Conservation (phyloP, 441 rosid genomes). For the Melastoma candidum region DNA sequence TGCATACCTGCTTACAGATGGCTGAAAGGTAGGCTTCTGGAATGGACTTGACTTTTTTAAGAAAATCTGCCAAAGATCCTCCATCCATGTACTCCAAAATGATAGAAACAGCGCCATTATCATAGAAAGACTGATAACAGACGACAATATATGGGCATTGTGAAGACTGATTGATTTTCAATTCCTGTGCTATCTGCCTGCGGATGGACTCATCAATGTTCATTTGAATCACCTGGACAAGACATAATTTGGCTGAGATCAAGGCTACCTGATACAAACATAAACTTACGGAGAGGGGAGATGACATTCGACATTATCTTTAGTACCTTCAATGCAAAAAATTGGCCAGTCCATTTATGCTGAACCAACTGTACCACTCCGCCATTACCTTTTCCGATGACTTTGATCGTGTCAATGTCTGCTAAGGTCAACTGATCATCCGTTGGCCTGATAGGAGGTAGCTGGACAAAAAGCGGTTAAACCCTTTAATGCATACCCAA, state of each 20-base stretch:
- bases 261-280: neutral
- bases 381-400: conserved; percentile 91
- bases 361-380: conserved; percentile 94
- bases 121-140: conserved; percentile 82
- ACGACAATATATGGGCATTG: conserved; percentile 83
- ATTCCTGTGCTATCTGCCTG: conserved; percentile 70
- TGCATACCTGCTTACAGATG: conserved; percentile 68
- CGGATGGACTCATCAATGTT: conserved; percentile 64
- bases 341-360: conserved; percentile 96
- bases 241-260: neutral
- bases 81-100: conserved; percentile 99
- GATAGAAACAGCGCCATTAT: conserved; percentile 75
- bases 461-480: conserved; percentile 29
- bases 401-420: conserved; percentile 70
- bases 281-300: neutral
- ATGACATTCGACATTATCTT: neutral
- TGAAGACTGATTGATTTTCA: conserved; percentile 77
- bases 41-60: conserved; percentile 58
- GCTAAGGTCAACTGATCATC: conserved; percentile 78
- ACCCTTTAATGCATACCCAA: no score
- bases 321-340: conserved; percentile 84
- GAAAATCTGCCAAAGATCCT: conserved; percentile 90
- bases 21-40: conserved; percentile 79
- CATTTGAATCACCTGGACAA: conserved; percentile 70
- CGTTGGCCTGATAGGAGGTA: conserved; percentile 62